Base-by-base conservation (phyloP, 257 asterid species). In the Primulina eburnea region DNA sequence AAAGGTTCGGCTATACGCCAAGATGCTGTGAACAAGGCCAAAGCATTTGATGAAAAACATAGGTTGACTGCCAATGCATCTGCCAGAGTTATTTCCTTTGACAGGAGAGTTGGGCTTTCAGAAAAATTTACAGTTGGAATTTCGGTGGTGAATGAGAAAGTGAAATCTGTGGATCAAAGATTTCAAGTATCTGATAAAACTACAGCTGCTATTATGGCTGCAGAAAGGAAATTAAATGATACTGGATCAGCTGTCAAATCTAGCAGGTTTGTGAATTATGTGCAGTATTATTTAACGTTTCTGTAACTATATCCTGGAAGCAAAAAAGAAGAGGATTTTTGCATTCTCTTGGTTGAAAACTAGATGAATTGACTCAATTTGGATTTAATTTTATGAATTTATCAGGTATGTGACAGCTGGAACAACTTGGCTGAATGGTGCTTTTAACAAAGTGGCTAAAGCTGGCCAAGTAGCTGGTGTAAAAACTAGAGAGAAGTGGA, bases 171-270 rank as follows among this genome's bases (percentile, higher is more conserved):
- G 68, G 99, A 90, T 76, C 95, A 89, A 80, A 90, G 77, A 82
- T 90, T 90, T 78, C 97, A 93, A 80, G 96, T 93, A 60, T 93
- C 99, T 4, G 97, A 90, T 75, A 93, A 90, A 82, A 91, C 99
- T 29, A 86, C 90, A 94, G 93, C 99, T 56, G 99, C 97, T 69
- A 69, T 93, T 68, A 63, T 90, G 90, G 96, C 96, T 52, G 97
- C 99, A 30, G 99, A 93, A 73, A 85, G 96, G 76, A 93, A 90
- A 81, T 50, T 90, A 78, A 93, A 90, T 73, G 84, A 86, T 79
- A 93, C 99, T 65, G 99, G 99, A 66, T 84, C 99, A 65, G 99
- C 96, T 73, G 97, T 93, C 82, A 93, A 90, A 81, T 86, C 99
- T 67, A 93, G 99, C 96, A 93, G 97, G 97, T 90, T 58, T 72